phyloP scores from a whole-genome alignment of 176 grass and related monocot species.

The barley (Hordeum vulgare) region DNA sequence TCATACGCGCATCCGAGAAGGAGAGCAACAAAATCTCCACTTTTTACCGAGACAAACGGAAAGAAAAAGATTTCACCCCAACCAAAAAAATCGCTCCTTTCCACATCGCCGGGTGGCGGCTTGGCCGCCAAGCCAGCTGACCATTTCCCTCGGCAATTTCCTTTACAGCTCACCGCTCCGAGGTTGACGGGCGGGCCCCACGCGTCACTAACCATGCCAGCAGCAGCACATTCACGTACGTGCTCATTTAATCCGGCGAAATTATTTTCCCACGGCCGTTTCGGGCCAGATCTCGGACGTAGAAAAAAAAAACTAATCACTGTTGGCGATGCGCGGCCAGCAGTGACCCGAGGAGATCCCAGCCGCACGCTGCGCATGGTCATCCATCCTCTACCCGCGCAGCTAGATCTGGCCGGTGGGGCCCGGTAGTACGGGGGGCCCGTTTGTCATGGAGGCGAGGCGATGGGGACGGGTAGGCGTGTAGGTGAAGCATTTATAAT shows the following conservation, averaged over 20 bases:
- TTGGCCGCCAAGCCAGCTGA: conserved; percentile 18
- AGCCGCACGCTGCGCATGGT: neutral
- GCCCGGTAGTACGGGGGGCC: fast-evolving
- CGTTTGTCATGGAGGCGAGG: fast-evolving
- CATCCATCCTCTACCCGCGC: neutral
- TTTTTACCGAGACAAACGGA: neutral
- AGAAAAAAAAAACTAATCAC: neutral
- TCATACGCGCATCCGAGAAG: neutral
- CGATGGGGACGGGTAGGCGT: neutral
- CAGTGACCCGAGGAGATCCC: neutral
- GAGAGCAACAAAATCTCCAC: neutral
- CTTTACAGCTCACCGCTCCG: neutral
- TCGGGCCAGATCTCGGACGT: neutral
- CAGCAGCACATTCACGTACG: neutral
- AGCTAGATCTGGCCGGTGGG: conserved; percentile 2
- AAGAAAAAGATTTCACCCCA: conserved; percentile 11
- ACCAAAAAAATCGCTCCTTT: neutral
- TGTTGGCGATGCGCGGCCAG: neutral
- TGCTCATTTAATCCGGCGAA: neutral
- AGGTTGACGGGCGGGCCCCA: neutral
- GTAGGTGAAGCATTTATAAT: conserved; percentile 29
- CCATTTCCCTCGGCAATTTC: neutral
- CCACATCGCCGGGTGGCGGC: neutral
- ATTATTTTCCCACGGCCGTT: neutral
- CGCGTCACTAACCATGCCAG: no score